Base-by-base conservation (phyloP, 1,139 yeast genomes). In the Lodderomyces oxycetoniae region DNA sequence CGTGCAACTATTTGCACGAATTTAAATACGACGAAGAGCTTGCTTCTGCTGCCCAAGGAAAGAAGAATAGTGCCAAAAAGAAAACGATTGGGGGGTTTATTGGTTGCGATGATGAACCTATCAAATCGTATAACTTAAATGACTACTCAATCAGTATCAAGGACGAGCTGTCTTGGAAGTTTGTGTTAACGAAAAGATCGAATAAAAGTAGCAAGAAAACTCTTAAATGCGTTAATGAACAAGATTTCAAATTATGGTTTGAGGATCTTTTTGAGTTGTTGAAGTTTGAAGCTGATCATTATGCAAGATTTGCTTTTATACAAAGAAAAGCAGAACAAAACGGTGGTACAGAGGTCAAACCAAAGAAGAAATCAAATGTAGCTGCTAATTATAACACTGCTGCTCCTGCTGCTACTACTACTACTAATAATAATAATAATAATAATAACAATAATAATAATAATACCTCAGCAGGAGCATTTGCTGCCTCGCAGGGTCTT, bases 1-100 rank as follows among this genome's bases (percentile, higher is more conserved):
- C 72, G 2, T 63, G 73, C 45, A 68, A 67, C 46, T 68, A 63
- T 41, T 49, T 68, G 21, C 74, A 68, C 43, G 74, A 68, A 46
- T 68, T 66, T 48, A 61, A 55, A 39, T 50, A 63, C 32, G 72
- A 65, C 27, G 46, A 46, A 13, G 55, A 55, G 21, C 47, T 38
- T n/a, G 33, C 34, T 14, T 32, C 35, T 1, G 4, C 11, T 11
- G 22, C 25, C 12, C 24, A 25, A 26, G 13, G 12, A 23, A 19
- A 29, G 13, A 26, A 25, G 10, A 23, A 25, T 11, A 6, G 9
- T 9, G 19, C 29, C 6, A 26, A 26, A 9, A 57, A 63, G 43
- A 62, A 58, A 30, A 63, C 67, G 40, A 53, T 67, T 31, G 70
- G 71, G 2, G 71, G 71, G 0, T 61, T 63, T 32, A 61, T 68